Percentiles rank a stretch among this genome's conserved stretches.
Evolutionary conservation across 768 basidiomycete species (phyloP).

Genomic region (Pulveroboletus ravenelii): DNA sequence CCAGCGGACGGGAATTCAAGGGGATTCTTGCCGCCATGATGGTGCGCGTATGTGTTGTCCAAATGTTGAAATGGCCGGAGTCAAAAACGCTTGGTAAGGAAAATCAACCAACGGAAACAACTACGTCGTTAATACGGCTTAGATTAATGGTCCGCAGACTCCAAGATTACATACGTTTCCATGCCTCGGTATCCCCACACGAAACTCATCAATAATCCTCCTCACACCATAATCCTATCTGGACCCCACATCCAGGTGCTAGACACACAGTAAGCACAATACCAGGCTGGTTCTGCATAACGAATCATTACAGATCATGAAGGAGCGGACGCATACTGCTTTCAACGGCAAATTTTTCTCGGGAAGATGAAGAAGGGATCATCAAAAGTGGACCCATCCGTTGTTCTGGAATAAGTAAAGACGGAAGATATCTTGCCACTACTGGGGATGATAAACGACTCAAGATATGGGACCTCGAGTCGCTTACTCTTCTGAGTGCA

Average conservation of each 20-base stretch:
- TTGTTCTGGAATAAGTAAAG: constrained; percentile 49
- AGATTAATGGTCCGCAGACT: too few relatives aligned
- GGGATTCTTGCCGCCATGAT: constrained; percentile 27
- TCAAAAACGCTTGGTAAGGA: too few relatives aligned
- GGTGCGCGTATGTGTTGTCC: neutral
- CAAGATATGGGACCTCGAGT: constrained; percentile 65
- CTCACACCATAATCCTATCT: constrained; percentile 41
- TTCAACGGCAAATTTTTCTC: constrained; percentile 38
- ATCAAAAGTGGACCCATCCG: constrained; percentile 54
- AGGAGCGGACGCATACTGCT: constrained; percentile 51
- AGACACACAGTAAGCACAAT: constrained; percentile 44
- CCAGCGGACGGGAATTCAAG: constrained; percentile 54
- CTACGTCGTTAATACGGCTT: too few relatives aligned
- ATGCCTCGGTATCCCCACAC: constrained; percentile 49
- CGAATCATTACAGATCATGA: constrained; percentile 11
- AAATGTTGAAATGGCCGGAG: neutral
- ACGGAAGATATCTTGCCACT: constrained; percentile 50
- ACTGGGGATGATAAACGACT: constrained; percentile 78
- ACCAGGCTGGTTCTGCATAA: neutral
- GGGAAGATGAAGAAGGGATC: constrained; percentile 29
- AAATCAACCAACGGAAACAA: too few relatives aligned
- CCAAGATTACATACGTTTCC: neutral
- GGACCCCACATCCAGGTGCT: constrained; percentile 64
- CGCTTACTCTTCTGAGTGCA: constrained; percentile 51
- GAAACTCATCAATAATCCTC: constrained; percentile 37